Evolutionary conservation across 1,284 basidiomycete species (phyloP).

Genomic region (Melampsora larici-populina): DNA sequence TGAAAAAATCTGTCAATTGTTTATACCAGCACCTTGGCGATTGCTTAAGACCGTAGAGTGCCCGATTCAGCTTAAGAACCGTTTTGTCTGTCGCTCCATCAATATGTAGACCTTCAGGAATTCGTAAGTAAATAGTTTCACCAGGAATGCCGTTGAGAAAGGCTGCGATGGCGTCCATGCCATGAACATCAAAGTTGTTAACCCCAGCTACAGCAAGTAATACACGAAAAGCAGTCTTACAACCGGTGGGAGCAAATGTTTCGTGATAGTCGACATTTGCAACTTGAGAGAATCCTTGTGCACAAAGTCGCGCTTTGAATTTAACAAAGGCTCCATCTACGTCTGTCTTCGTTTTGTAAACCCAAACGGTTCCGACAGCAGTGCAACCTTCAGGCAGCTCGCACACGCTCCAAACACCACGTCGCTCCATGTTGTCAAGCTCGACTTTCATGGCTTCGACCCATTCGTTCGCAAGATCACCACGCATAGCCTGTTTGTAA

Average conservation of each 20-base stretch:
- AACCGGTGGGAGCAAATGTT: slow-evolving; percentile 15
- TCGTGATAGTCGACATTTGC: background rate
- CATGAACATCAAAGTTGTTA: background rate
- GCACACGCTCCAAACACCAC: slow-evolving; percentile 3
- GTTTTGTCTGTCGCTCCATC: background rate
- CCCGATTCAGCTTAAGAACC: background rate
- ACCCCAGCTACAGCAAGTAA: background rate
- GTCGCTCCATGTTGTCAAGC: too few species aligned
- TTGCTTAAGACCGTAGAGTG: slow-evolving; percentile 9
- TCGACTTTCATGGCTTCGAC: slow-evolving; percentile 1
- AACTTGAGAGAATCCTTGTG: too few species aligned
- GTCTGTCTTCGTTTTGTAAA: slow-evolving; percentile 8
- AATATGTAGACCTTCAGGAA: background rate
- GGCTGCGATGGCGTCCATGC: too few species aligned
- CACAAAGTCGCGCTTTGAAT: slow-evolving; percentile 7
- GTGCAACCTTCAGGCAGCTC: background rate
- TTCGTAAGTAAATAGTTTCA: background rate
- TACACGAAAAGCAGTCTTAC: background rate
- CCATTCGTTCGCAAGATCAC: background rate
- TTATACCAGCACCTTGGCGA: slow-evolving; percentile 2
- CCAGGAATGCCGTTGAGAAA: slow-evolving; percentile 11
- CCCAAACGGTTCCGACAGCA: slow-evolving; percentile 6
- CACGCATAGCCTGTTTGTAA: slow-evolving; percentile 4
- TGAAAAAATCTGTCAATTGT: background rate
- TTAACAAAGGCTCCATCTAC: slow-evolving; percentile 1